These are phyloP conservation scores for Primulina eburnea DNA, from an alignment of 257 asterid species.

Conservation along the genomic window DNA sequence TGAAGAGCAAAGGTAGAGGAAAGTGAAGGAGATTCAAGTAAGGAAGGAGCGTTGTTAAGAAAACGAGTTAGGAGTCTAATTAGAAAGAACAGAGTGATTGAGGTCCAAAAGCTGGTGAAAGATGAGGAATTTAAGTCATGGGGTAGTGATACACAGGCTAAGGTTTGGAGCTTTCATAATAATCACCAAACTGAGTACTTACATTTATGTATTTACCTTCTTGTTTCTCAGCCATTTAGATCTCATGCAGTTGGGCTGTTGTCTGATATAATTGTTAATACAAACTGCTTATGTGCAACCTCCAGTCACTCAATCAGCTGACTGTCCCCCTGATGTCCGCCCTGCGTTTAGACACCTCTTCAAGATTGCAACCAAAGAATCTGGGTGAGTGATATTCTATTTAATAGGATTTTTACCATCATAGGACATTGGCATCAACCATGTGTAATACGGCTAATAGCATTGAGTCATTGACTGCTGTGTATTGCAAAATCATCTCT, in stretches of 20 bases:
- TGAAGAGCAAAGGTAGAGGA: constrained; percentile 38
- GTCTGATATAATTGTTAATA: constrained; percentile 69
- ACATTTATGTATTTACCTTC: constrained; percentile 3
- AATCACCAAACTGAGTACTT: constrained; percentile 10
- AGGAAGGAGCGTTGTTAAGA: constrained; percentile 50
- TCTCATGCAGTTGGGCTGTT: constrained; percentile 87
- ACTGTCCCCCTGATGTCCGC: constrained; percentile 84
- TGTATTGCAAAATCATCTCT: not conserved
- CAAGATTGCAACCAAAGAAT: constrained; percentile 56
- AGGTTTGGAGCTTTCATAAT: constrained; percentile 47
- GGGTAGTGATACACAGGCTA: constrained; percentile 81
- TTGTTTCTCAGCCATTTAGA: constrained; percentile 23
- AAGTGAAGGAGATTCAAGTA: constrained; percentile 42
- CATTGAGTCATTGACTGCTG: constrained; percentile 1
- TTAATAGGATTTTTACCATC: constrained; percentile 1
- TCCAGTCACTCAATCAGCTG: constrained; percentile 69
- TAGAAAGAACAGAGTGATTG: constrained; percentile 56
- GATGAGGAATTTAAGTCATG: constrained; percentile 71
- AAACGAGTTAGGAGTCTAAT: constrained; percentile 74
- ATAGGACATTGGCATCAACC: constrained; percentile 2
- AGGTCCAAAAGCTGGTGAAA: constrained; percentile 74
- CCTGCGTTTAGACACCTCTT: constrained; percentile 92
- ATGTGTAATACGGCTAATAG: not conserved
- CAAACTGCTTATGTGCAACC: constrained; percentile 91
- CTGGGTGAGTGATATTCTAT: constrained; percentile 50